Evolutionary conservation across 495 filamentous ascomycete species (phyloP).

Genomic region (Parathielavia hyrcaniae): DNA sequence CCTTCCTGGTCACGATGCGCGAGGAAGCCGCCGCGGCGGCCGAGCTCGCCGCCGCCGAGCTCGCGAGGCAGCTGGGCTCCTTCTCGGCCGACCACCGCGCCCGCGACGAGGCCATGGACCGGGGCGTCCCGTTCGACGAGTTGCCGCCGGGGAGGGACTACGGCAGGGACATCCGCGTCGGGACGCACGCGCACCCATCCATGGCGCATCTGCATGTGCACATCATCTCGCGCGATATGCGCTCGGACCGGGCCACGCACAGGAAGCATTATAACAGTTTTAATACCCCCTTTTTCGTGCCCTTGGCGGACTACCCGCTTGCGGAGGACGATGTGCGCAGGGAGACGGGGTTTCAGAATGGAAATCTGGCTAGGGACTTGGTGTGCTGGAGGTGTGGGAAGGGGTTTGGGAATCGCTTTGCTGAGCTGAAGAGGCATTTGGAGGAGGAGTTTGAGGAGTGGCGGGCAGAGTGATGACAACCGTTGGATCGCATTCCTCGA

Average conservation of each 20-base stretch:
- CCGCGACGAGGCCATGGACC: slow-evolving; percentile 42
- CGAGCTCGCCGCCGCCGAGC: slow-evolving; percentile 62
- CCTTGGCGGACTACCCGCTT: slow-evolving; percentile 75
- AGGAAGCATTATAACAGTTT: slow-evolving; percentile 92
- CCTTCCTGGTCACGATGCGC: slow-evolving; percentile 61
- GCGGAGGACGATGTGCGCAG: slow-evolving; percentile 53
- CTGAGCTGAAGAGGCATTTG: slow-evolving; percentile 71
- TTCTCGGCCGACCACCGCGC: slow-evolving; percentile 55
- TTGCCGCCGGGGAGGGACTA: slow-evolving; percentile 72
- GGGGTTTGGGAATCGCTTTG: slow-evolving; percentile 66
- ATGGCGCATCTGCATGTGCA: slow-evolving; percentile 95
- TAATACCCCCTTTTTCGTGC: slow-evolving; percentile 77
- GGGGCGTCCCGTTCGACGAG: slow-evolving; percentile 36
- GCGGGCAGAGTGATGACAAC: slow-evolving; percentile 60
- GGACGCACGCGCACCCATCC: slow-evolving; percentile 78
- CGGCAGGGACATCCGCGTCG: slow-evolving; percentile 65
- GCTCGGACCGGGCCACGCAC: slow-evolving; percentile 64
- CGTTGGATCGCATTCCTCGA: background rate
- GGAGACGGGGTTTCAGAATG: slow-evolving; percentile 49
- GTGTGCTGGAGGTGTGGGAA: slow-evolving; percentile 80
- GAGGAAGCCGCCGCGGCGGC: slow-evolving; percentile 56
- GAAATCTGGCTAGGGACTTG: slow-evolving; percentile 52
- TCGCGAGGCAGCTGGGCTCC: slow-evolving; percentile 62
- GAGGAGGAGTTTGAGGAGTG: slow-evolving; percentile 73
- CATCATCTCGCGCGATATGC: slow-evolving; percentile 68